These are phyloP conservation scores for Pyricularia sp. DNA, from an alignment of 2,329 filamentous ascomycete genomes.

Conservation along the genomic window DNA sequence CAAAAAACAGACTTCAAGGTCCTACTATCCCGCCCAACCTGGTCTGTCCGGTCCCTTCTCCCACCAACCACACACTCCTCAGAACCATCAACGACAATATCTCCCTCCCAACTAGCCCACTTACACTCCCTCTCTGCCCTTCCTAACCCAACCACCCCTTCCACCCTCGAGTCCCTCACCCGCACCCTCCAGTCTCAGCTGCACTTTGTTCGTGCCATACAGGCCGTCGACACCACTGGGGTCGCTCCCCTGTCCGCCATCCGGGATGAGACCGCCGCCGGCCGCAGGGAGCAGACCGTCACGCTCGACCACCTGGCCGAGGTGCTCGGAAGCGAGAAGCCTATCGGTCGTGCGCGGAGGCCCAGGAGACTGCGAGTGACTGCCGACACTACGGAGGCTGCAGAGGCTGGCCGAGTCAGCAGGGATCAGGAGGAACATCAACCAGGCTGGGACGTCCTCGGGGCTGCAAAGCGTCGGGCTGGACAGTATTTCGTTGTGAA, in stretches of 20 bases:
- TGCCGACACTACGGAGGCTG: slow-evolving; percentile 25
- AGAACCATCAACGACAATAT: slow-evolving; percentile 30
- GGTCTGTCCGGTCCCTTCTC: slow-evolving; percentile 74
- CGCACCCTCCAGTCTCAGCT: slow-evolving; percentile 71
- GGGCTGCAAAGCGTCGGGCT: slow-evolving; percentile 52
- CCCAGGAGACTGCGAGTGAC: slow-evolving; percentile 23
- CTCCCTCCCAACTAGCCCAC: slow-evolving; percentile 64
- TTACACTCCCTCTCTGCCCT: slow-evolving; percentile 85
- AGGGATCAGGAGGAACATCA: slow-evolving; percentile 17
- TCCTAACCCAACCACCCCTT: slow-evolving; percentile 53
- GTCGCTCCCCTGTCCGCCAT: slow-evolving; percentile 70
- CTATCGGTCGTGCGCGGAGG: slow-evolving; percentile 44
- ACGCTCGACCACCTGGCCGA: slow-evolving; percentile 46
- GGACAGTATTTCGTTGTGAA: slow-evolving; percentile 74
- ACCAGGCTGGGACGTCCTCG: slow-evolving; percentile 57
- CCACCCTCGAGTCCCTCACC: slow-evolving; percentile 63
- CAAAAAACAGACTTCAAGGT: neutral
- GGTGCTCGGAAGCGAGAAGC: slow-evolving; percentile 50
- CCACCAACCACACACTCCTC: slow-evolving; percentile 4
- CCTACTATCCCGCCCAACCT: slow-evolving; percentile 61
- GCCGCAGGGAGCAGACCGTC: slow-evolving; percentile 47
- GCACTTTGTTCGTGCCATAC: slow-evolving; percentile 82
- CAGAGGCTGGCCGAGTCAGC: neutral
- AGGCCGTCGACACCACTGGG: slow-evolving; percentile 63
- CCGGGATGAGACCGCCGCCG: slow-evolving; percentile 63